A percentile compares a stretch with the other conserved stretches of the same genome.
phyloP scores from a whole-genome alignment of 345 rosid species.

The Sonneratia alba region DNA sequence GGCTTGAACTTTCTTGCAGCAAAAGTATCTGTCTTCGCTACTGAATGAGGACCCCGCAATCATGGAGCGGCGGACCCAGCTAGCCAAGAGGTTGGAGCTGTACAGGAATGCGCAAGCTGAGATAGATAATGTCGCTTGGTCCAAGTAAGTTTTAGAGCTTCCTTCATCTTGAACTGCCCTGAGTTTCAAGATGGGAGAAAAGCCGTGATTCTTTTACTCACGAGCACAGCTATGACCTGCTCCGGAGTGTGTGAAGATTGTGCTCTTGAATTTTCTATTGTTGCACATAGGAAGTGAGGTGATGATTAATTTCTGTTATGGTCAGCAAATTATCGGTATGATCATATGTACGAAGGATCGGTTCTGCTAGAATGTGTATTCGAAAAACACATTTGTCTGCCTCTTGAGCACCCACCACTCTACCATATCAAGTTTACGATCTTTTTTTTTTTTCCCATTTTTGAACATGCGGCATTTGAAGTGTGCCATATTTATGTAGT shows the following conservation, averaged over 20 bases:
- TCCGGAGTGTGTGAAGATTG: no score
- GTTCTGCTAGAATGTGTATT: no score
- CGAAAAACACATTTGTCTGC: no score
- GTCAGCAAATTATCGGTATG: no score
- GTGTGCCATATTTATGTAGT: no score
- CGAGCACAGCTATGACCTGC: not conserved
- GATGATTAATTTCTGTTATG: no score
- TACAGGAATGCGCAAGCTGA: conserved; percentile 90
- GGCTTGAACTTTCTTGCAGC: conserved; percentile 32
- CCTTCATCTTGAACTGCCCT: not conserved
- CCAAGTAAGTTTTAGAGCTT: conserved; percentile 34
- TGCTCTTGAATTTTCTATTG: not conserved
- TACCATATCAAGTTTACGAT: no score
- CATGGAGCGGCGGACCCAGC: conserved; percentile 84
- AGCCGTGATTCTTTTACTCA: not conserved
- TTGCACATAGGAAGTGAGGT: no score
- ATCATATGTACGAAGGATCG: no score
- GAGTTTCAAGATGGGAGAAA: not conserved
- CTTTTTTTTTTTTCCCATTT: no score
- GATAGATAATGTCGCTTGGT: conserved; percentile 88
- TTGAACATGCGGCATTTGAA: no score
- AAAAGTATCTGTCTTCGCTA: conserved; percentile 62
- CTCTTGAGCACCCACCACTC: no score
- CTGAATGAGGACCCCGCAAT: conserved; percentile 95
- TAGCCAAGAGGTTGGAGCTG: conserved; percentile 79